A percentile compares a stretch with the other conserved stretches of the same genome.
These are phyloP conservation scores for Colletotrichum lindemuthianum DNA, from an alignment of 2,329 filamentous ascomycete species.

Conservation along the genomic window DNA sequence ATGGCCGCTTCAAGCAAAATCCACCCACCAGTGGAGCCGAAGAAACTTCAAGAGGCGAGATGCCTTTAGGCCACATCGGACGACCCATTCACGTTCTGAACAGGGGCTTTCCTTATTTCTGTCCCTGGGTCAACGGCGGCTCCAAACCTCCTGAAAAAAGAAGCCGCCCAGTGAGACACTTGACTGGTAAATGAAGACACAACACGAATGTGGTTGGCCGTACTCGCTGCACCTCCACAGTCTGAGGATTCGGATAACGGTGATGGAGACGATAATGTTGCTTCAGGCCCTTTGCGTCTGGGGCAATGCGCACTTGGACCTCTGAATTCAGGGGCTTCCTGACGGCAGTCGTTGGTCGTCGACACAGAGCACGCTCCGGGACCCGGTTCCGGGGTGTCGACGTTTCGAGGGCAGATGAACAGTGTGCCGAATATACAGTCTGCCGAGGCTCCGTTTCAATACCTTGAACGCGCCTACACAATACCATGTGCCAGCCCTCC, in stretches of 20 bases:
- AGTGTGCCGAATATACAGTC: conserved; percentile 23
- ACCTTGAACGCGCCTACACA: not conserved
- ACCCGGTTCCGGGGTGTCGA: not conserved
- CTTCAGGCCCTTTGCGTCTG: no score
- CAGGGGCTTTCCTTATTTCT: conserved; percentile 6
- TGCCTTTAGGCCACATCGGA: conserved; percentile 29
- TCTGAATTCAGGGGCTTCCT: not conserved
- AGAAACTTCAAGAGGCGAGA: conserved; percentile 12
- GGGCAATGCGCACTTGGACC: not conserved
- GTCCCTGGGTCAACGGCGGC: conserved; percentile 9
- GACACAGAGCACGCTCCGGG: not conserved
- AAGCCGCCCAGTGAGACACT: not conserved
- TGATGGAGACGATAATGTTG: no score
- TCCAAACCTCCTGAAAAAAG: not conserved
- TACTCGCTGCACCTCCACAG: no score
- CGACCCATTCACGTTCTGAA: conserved; percentile 15
- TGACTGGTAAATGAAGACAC: no score
- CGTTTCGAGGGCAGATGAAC: conserved; percentile 31
- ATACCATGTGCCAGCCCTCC: not conserved
- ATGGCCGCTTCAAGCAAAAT: conserved; percentile 21
- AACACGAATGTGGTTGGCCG: no score
- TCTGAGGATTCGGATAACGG: no score
- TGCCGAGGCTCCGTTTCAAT: conserved; percentile 21
- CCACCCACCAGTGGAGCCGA: conserved; percentile 15
- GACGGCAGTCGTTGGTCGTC: not conserved